Evolutionary conservation across 2,329 filamentous ascomycete genomes (phyloP).

Genomic region (Hypoxylon sp.): DNA sequence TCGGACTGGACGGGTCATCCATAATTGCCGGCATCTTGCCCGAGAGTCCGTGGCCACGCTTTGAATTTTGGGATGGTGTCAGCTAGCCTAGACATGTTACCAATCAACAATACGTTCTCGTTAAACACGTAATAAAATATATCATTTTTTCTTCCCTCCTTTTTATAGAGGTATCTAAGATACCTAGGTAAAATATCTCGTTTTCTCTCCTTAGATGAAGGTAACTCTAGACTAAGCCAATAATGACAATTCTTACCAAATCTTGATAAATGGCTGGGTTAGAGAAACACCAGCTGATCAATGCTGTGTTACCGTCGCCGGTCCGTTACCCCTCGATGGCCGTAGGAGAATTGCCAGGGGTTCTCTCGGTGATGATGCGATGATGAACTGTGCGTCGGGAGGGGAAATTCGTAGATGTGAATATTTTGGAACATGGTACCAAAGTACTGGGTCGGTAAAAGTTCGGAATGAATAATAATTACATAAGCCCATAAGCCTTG

Average conservation of each 20-base stretch:
- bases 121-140: constrained; percentile 7
- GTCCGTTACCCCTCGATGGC: constrained; percentile 23
- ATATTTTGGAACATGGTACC: constrained; percentile 41
- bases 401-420: constrained; percentile 46
- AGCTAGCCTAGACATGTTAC: constrained; percentile 40
- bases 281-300: constrained; percentile 5
- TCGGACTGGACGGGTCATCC: constrained; percentile 80
- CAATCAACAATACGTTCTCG: constrained; percentile 38
- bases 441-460: constrained; percentile 14
- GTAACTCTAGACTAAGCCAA: constrained; percentile 2
- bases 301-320: constrained; percentile 42
- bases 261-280: constrained; percentile 17
- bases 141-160: constrained; percentile 9
- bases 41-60: constrained; percentile 14
- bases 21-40: constrained; percentile 80
- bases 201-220: not conserved
- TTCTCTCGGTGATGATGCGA: constrained; percentile 24
- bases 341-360: constrained; percentile 28
- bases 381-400: constrained; percentile 45
- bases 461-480: constrained; percentile 2
- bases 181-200: not conserved
- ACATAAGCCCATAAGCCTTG: constrained; percentile 15
- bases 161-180: not conserved
- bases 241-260: constrained; percentile 38
- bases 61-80: constrained; percentile 9